Evolutionary conservation across 495 filamentous ascomycete species (phyloP).

Genomic region (Tetracladium setigerum): DNA sequence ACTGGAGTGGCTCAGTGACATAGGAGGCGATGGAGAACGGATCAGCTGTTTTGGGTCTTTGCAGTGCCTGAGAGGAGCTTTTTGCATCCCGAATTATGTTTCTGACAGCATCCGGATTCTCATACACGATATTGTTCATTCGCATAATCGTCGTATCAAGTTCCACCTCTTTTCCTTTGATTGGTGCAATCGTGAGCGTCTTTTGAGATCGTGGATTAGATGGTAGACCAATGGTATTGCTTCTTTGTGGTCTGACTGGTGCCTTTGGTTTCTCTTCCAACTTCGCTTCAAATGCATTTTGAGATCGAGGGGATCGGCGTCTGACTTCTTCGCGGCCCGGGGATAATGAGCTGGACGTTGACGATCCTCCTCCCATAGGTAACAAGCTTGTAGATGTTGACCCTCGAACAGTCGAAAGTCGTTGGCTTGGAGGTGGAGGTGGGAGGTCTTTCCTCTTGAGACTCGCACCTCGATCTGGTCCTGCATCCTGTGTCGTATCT

Average conservation of each 20-base stretch:
- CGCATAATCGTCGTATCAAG: constrained; percentile 38
- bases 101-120: constrained; percentile 36
- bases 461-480: constrained; percentile 24
- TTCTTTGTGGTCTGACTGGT: constrained; percentile 36
- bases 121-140: constrained; percentile 43
- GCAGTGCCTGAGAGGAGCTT: constrained; percentile 18
- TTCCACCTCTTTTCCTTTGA: constrained; percentile 25
- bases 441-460: constrained; percentile 36
- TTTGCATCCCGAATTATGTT: constrained; percentile 35
- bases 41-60: constrained; percentile 2
- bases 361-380: constrained; percentile 11
- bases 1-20: constrained; percentile 25
- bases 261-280: constrained; percentile 3
- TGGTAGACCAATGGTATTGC: constrained; percentile 40
- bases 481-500: constrained; percentile 19
- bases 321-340: constrained; percentile 21
- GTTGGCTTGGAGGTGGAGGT: background rate
- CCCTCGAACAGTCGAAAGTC: constrained; percentile 6
- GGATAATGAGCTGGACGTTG: constrained; percentile 20
- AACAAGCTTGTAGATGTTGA: constrained; percentile 11
- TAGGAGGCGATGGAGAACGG: constrained; percentile 5
- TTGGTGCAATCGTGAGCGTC: constrained; percentile 24
- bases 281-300: constrained; percentile 6
- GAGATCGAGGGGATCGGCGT: constrained; percentile 17
- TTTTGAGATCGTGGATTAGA: constrained; percentile 39